phyloP scores from a whole-genome alignment of 306 rosid species.

The Nissolia schottii region DNA sequence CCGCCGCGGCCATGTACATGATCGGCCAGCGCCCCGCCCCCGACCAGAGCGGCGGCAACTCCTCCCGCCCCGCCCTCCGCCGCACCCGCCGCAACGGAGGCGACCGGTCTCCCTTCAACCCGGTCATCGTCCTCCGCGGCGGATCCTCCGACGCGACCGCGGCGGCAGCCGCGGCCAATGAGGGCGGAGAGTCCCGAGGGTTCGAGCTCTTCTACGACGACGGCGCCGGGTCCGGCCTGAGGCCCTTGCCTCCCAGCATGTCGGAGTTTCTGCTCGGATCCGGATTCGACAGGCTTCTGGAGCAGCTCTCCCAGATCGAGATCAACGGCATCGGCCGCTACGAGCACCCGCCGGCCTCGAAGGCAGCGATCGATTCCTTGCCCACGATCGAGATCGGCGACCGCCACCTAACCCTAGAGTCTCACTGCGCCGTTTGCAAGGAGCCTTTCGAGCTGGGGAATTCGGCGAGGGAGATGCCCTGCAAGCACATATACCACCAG shows the following conservation, averaged over 20 bases:
- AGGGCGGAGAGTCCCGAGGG: conserved; percentile 50
- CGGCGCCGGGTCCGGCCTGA: conserved; percentile 63
- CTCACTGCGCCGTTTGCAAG: conserved; percentile 80
- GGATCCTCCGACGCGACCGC: conserved; percentile 16
- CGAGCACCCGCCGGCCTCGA: conserved; percentile 72
- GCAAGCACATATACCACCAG: conserved; percentile 72
- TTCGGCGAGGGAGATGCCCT: conserved; percentile 74
- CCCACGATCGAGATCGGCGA: conserved; percentile 56
- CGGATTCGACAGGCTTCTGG: conserved; percentile 70
- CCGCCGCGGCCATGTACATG: conserved; percentile 63
- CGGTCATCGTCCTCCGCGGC: conserved; percentile 70
- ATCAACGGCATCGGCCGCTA: conserved; percentile 53
- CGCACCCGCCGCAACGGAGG: conserved; percentile 55
- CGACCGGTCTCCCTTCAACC: conserved; percentile 64
- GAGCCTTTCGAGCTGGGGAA: conserved; percentile 54
- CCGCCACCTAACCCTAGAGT: conserved; percentile 33
- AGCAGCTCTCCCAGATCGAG: conserved; percentile 72
- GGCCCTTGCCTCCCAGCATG: conserved; percentile 76
- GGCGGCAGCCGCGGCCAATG: too few species aligned
- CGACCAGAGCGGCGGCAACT: conserved; percentile 7
- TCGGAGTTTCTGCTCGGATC: conserved; percentile 81
- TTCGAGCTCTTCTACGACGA: conserved; percentile 76
- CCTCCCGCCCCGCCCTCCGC: conserved; percentile 33
- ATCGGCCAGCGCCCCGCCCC: conserved; percentile 39
- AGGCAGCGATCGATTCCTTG: conserved; percentile 67